Evolutionary conservation across 2,329 filamentous ascomycete species (phyloP).

Genomic region (Hirsutella rhossiliensis): DNA sequence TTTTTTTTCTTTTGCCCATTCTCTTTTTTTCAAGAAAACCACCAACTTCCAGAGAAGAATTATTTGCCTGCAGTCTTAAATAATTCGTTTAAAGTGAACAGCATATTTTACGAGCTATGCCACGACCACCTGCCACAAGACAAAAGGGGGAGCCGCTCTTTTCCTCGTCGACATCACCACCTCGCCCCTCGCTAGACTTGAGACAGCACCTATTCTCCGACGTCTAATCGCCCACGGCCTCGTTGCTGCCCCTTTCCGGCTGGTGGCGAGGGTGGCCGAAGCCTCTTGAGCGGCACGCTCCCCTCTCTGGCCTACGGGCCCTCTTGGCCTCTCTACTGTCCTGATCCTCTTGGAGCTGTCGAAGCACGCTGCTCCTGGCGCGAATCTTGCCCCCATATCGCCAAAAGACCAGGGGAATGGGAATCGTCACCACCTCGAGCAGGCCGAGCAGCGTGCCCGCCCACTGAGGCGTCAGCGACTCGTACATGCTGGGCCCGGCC

Average conservation of each 20-base stretch:
- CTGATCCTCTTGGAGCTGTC: constrained; percentile 31
- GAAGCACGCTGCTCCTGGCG: constrained; percentile 34
- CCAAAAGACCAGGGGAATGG: constrained; percentile 73
- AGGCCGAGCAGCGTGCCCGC: constrained; percentile 64
- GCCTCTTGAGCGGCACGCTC: not conserved
- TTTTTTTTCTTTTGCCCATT: not conserved
- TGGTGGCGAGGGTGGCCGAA: not conserved
- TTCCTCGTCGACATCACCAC: no score
- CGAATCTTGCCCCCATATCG: constrained; percentile 42
- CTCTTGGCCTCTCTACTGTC: constrained; percentile 20
- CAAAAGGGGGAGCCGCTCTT: no score
- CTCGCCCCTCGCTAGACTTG: no score
- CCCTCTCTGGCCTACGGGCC: constrained; percentile 14
- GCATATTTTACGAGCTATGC: no score
- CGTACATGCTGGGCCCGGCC: constrained; percentile 62
- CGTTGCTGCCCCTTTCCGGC: not conserved
- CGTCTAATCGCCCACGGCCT: no score
- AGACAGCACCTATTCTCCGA: no score
- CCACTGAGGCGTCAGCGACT: constrained; percentile 60
- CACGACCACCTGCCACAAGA: no score
- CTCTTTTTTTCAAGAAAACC: constrained; percentile 1
- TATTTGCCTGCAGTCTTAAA: no score
- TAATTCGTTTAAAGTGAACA: no score
- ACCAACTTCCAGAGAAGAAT: no score
- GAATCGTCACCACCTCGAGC: constrained; percentile 61